A percentile compares a stretch with the other conserved stretches of the same genome.
Conservation (phyloP, 2,329 filamentous ascomycete species). For the Microdochium paspali region DNA sequence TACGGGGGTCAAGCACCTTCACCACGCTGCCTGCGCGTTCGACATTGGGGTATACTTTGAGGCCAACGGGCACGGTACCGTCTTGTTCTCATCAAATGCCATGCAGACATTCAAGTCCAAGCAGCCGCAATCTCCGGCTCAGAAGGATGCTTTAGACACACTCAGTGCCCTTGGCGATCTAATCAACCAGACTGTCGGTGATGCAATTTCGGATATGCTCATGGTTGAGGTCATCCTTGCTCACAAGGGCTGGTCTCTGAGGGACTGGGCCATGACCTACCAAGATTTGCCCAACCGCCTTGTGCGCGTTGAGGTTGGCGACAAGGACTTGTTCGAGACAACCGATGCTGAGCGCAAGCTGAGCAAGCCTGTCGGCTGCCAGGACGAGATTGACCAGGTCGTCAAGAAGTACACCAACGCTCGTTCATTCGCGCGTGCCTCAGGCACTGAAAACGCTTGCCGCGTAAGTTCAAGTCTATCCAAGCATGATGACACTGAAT, state of each 20-base stretch:
- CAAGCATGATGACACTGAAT: too few relatives aligned
- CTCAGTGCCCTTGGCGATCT: slow-evolving; percentile 77
- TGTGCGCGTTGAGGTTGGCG: slow-evolving; percentile 81
- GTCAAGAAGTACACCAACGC: slow-evolving; percentile 89
- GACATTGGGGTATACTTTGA: slow-evolving; percentile 98
- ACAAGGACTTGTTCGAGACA: slow-evolving; percentile 84
- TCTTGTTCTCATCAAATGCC: slow-evolving; percentile 84
- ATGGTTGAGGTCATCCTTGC: slow-evolving; percentile 93
- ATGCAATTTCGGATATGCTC: slow-evolving; percentile 91
- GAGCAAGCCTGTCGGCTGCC: slow-evolving; percentile 66
- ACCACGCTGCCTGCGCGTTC: slow-evolving; percentile 91
- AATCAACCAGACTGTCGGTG: slow-evolving; percentile 97
- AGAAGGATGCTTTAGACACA: slow-evolving; percentile 80
- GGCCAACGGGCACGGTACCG: slow-evolving; percentile 94
- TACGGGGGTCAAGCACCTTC: slow-evolving; percentile 94
- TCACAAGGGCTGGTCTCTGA: slow-evolving; percentile 83
- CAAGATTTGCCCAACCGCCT: slow-evolving; percentile 89
- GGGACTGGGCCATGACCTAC: slow-evolving; percentile 90
- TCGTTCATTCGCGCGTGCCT: slow-evolving; percentile 83
- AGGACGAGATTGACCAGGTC: slow-evolving; percentile 76
- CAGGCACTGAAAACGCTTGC: slow-evolving; percentile 92
- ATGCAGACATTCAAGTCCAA: slow-evolving; percentile 68
- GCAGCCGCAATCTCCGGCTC: slow-evolving; percentile 81
- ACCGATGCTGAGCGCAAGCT: slow-evolving; percentile 88
- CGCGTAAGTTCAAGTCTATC: slow-evolving; percentile 35